These are phyloP conservation scores for Polysphondylium violaceum DNA, from an alignment of 78 protist species.

Conservation along the genomic window DNA sequence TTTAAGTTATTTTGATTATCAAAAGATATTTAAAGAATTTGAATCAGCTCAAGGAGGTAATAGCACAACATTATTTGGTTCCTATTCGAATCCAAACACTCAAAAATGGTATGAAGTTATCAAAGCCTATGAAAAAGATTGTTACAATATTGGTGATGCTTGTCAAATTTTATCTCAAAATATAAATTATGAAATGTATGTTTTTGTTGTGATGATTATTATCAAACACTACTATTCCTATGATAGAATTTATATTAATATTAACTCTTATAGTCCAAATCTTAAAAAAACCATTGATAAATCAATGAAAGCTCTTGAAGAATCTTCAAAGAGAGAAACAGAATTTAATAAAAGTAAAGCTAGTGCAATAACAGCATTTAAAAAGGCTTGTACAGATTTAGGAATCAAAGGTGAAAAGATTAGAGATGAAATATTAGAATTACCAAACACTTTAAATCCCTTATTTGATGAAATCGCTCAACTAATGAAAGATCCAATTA, in stretches of 20 bases:
- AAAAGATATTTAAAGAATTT: constrained; percentile 36
- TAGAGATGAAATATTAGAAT: constrained; percentile 41
- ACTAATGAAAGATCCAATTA: background rate
- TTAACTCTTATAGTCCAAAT: constrained; percentile 33
- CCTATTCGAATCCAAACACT: constrained; percentile 48
- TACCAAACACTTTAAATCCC: constrained; percentile 37
- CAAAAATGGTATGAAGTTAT: constrained; percentile 69
- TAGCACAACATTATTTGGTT: constrained; percentile 42
- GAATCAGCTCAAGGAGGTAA: constrained; percentile 4
- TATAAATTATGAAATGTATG: constrained; percentile 70
- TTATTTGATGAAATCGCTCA: constrained; percentile 8
- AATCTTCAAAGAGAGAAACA: constrained; percentile 1
- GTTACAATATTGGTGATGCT: constrained; percentile 25
- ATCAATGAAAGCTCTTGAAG: constrained; percentile 34
- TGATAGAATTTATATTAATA: no score
- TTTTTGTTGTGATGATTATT: background rate
- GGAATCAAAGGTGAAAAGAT: constrained; percentile 64
- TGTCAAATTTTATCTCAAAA: constrained; percentile 47
- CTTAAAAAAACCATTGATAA: constrained; percentile 52
- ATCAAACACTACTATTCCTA: background rate
- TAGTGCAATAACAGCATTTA: constrained; percentile 9
- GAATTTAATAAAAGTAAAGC: constrained; percentile 18
- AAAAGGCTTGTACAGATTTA: constrained; percentile 59
- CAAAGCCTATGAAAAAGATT: constrained; percentile 31
- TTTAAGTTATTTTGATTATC: constrained; percentile 35